A percentile compares a stretch with the other conserved stretches of the same genome.
phyloP scores from a whole-genome alignment of 768 basidiomycete species.

The Auricularia cornea region DNA sequence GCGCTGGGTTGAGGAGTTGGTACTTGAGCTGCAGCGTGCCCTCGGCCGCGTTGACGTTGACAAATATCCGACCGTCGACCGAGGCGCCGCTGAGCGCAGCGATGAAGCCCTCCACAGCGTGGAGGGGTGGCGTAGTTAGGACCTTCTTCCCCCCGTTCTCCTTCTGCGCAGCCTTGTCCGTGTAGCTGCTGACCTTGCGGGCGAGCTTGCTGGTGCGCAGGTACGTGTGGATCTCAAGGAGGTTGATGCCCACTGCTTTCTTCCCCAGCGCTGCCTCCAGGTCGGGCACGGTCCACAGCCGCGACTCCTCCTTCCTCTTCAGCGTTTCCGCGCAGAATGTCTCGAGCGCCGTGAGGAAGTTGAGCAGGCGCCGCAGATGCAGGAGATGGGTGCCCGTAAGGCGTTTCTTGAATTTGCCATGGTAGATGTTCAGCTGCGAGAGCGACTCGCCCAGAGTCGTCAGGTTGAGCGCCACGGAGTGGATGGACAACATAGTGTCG shows the following conservation, averaged over 20 bases:
- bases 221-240: constrained; percentile 76
- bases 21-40: constrained; percentile 69
- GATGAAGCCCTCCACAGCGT: constrained; percentile 70
- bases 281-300: constrained; percentile 62
- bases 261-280: constrained; percentile 59
- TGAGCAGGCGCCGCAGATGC: constrained; percentile 70
- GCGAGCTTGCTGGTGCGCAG: constrained; percentile 70
- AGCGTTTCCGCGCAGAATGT: constrained; percentile 40
- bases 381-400: constrained; percentile 65
- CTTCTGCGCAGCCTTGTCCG: constrained; percentile 48
- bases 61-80: constrained; percentile 48
- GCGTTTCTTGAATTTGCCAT: constrained; percentile 67
- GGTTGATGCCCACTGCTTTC: constrained; percentile 66
- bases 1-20: constrained; percentile 85
- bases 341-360: constrained; percentile 62
- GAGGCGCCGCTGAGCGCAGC: constrained; percentile 62
- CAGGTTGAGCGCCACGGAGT: constrained; percentile 59
- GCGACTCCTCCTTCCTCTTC: constrained; percentile 26
- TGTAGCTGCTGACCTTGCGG: constrained; percentile 74
- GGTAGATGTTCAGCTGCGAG: constrained; percentile 69
- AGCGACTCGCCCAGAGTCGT: constrained; percentile 51
- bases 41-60: constrained; percentile 11
- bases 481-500: constrained; percentile 79
- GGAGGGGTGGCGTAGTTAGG: constrained; percentile 62
- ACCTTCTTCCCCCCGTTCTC: constrained; percentile 20